Evolutionary conservation across 139 green algal genomes (phyloP).

Genomic region (Dunaliella primolecta): DNA sequence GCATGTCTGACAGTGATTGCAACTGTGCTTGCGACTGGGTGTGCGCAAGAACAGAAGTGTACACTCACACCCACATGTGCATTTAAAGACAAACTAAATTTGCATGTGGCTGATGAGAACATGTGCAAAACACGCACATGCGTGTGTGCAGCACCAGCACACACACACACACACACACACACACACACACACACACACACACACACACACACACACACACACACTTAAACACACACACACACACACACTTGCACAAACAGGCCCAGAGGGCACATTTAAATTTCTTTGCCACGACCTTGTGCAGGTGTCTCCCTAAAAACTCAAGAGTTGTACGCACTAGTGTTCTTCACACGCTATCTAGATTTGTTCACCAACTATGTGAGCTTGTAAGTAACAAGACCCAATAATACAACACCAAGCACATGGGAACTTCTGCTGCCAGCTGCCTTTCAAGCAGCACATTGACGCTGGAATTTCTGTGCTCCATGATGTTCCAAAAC

Average conservation of each 20-base stretch:
- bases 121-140: neutral
- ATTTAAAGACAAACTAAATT: neutral
- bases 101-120: neutral
- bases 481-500: too few relatives aligned
- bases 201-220: neutral
- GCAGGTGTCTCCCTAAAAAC: conserved; percentile 96
- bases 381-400: conserved; percentile 77
- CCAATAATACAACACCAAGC: too few relatives aligned
- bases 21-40: neutral
- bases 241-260: neutral
- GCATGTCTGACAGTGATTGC: neutral
- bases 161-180: neutral
- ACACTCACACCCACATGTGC: neutral
- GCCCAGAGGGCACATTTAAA: too few relatives aligned
- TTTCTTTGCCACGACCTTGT: too few relatives aligned
- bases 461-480: too few relatives aligned
- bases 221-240: neutral
- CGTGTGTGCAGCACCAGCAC: too few relatives aligned
- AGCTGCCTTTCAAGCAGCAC: too few relatives aligned
- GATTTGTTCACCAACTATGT: conserved; percentile 94
- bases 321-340: conserved; percentile 94
- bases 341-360: conserved; percentile 95
- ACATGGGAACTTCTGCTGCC: too few relatives aligned
- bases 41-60: neutral
- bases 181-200: neutral